Conservation (phyloP, 2,329 filamentous ascomycete genomes). For the Fusarium continuum region DNA sequence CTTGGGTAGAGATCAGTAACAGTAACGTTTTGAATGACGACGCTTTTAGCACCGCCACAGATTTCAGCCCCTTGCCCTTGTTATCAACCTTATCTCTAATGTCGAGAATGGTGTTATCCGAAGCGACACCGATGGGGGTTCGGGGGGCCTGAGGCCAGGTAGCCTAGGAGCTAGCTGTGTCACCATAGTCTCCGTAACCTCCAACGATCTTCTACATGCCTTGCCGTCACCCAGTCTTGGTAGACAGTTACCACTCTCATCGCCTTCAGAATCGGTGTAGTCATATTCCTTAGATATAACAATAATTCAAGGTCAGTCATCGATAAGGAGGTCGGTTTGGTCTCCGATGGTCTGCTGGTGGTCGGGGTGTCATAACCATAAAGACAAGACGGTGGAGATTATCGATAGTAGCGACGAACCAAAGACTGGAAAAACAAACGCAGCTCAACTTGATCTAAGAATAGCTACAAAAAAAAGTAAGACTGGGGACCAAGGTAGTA, state of each 20-base stretch:
- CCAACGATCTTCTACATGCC: neutral
- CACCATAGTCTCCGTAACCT: neutral
- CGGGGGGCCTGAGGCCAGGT: neutral
- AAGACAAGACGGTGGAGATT: neutral
- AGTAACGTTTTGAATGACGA: neutral
- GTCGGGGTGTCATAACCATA: conserved; percentile 54
- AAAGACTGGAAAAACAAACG: neutral
- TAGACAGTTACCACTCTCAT: neutral
- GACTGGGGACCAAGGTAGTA: neutral
- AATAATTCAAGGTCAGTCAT: neutral
- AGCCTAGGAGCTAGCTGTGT: neutral
- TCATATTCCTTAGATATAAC: neutral
- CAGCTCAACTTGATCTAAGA: neutral
- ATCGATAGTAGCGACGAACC: neutral
- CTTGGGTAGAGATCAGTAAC: neutral
- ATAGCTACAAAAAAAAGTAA: neutral
- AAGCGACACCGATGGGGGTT: neutral
- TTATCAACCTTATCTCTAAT: neutral
- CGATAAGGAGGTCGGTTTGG: conserved; percentile 36
- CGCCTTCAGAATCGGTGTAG: neutral
- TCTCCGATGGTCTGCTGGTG: conserved; percentile 62
- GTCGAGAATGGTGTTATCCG: neutral
- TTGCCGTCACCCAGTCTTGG: neutral
- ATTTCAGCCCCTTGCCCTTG: neutral
- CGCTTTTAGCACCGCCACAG: neutral